phyloP scores from a whole-genome alignment of 192 early-diverging fungal genomes.

The Backusella psychrophila region DNA sequence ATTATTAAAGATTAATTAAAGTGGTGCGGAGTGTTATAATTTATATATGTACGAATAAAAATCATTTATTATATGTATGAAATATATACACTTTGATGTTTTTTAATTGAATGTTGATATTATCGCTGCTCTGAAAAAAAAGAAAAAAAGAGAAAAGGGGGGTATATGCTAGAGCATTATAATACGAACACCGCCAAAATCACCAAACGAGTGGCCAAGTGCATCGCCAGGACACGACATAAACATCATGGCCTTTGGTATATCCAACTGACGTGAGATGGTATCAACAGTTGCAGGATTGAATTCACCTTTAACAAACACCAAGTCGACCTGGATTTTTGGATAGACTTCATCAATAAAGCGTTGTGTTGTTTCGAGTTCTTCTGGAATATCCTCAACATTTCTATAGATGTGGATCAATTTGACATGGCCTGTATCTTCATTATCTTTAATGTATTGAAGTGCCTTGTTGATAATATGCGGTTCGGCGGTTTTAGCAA shows the following conservation, averaged over 20 bases:
- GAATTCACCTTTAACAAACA: slow-evolving; percentile 44
- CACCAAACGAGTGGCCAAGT: slow-evolving; percentile 37
- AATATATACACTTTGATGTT: neutral
- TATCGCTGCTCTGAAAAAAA: neutral
- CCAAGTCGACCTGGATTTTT: slow-evolving; percentile 48
- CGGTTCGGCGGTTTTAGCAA: slow-evolving; percentile 55
- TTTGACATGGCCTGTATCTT: slow-evolving; percentile 43
- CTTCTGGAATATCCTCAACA: slow-evolving; percentile 44
- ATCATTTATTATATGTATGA: neutral
- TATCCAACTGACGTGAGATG: slow-evolving; percentile 38
- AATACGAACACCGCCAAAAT: slow-evolving; percentile 43
- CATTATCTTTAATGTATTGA: slow-evolving; percentile 47
- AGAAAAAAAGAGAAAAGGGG: neutral
- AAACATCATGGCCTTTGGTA: slow-evolving; percentile 43
- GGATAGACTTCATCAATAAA: slow-evolving; percentile 53
- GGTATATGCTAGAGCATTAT: slow-evolving; percentile 37
- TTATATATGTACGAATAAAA: neutral
- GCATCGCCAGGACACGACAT: slow-evolving; percentile 37
- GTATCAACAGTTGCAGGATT: slow-evolving; percentile 39
- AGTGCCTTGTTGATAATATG: slow-evolving; percentile 58
- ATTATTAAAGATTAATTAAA: slow-evolving; percentile 31
- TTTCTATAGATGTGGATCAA: slow-evolving; percentile 51
- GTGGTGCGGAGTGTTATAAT: neutral
- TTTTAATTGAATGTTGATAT: neutral
- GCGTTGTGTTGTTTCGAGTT: slow-evolving; percentile 52